Base-by-base conservation (phyloP, 768 basidiomycete species). In the Boletus huronensis region DNA sequence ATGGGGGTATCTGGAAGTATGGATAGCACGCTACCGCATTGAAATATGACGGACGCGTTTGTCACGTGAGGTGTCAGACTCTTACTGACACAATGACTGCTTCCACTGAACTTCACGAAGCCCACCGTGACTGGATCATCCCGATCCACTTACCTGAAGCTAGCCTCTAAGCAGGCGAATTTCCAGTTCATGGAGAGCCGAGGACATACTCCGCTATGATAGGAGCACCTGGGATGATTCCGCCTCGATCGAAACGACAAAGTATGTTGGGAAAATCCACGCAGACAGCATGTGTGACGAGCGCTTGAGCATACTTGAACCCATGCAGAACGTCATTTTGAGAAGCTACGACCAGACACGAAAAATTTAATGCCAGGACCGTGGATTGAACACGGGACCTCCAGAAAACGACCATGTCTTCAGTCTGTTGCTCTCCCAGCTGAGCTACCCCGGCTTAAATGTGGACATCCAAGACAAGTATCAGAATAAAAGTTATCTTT, bases 341-440 rank as follows among this genome's bases (percentile, higher is more conserved):
- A 31, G 32, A 29, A 23, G 21, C 31, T 21, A 32, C 6, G 14
- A 3, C 23, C 16, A 47, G 10, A 23, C 47, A 48, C 25, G 25
- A n/a, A 26, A 68, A 66, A 67, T 55, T 0, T 40, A 35, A 64
- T 79, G 79, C 77, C 77, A 77, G 67, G 72, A 78, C 77, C 74
- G 75, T 76, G 79, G 77, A 75, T 79, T 73, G 78, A 80, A 79
- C 77, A 77, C 74, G 74, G 75, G 77, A 80, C 79, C 78, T 80
- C 72, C 72, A 79, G 75, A 78, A 71, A 56, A 50, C 58, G 25
- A 31, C 29, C 21, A 26, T 17, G 21, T 39, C 80, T 83, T 83
- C 82, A 83, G 82, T 83, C 82, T 82, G 78, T 79, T 82, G 82
- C 82, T 83, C 82, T 83, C 82, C 82, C 82, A 83, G 77, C 81